These are phyloP conservation scores for Harringtonia aguacate DNA, from an alignment of 2,329 filamentous ascomycete genomes.

Conservation along the genomic window DNA sequence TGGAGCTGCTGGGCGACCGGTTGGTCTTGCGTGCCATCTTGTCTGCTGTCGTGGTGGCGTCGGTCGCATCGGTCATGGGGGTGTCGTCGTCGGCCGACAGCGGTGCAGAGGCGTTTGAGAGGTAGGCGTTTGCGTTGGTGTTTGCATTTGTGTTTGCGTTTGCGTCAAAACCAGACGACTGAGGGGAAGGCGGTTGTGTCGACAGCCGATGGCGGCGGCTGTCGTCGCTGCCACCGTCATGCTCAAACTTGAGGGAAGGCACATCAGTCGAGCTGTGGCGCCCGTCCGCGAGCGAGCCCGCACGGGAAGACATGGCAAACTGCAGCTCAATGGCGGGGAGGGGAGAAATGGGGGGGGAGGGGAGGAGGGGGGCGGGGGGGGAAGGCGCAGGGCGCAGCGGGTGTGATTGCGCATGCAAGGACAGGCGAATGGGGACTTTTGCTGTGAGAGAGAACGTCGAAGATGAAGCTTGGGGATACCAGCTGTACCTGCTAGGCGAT, in stretches of 20 bases:
- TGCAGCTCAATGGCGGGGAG: no score
- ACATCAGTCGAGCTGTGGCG: background rate
- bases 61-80: slow-evolving; percentile 9
- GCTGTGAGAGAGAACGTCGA: background rate
- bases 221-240: background rate
- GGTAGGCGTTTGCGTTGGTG: background rate
- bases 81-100: slow-evolving; percentile 6
- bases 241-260: slow-evolving; percentile 2
- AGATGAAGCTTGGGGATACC: background rate
- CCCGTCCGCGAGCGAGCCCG: background rate
- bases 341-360: no score
- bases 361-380: no score
- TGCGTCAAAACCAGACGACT: background rate
- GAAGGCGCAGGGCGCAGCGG: no score
- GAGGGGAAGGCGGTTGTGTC: slow-evolving; percentile 3
- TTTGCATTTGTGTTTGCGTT: background rate
- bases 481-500: background rate
- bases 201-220: background rate
- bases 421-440: no score
- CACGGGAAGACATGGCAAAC: background rate
- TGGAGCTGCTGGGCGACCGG: background rate
- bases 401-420: no score
- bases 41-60: slow-evolving; percentile 1
- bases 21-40: background rate
- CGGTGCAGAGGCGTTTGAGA: slow-evolving; percentile 1